Conservation (phyloP, 148 eudicot genomes). For the Fallopia convolvulus region DNA sequence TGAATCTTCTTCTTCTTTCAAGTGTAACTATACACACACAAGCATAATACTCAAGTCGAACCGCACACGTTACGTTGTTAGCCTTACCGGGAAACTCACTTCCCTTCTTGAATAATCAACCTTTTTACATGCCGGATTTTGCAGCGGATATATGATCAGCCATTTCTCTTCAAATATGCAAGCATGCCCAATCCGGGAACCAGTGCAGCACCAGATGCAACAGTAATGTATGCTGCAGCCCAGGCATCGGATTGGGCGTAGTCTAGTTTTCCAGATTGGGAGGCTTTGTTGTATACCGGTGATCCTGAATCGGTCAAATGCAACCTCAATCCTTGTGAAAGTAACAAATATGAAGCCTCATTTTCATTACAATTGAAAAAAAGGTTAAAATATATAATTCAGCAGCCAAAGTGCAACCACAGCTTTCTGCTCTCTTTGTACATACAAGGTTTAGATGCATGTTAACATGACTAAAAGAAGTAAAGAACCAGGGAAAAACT, state of each 20-base stretch:
- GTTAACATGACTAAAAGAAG: background rate
- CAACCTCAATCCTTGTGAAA: conserved; percentile 61
- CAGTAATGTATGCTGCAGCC: conserved; percentile 77
- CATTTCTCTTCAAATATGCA: conserved; percentile 62
- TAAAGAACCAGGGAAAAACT: background rate
- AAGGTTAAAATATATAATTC: background rate
- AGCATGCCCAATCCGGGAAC: conserved; percentile 81
- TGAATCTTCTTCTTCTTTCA: background rate
- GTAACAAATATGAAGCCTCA: background rate
- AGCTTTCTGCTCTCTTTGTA: background rate
- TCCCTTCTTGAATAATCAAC: background rate
- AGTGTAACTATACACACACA: background rate
- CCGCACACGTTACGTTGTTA: background rate
- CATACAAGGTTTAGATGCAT: background rate
- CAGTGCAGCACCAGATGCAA: conserved; percentile 91
- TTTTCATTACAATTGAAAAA: background rate
- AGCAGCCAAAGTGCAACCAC: background rate
- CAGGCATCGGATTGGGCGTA: conserved; percentile 72
- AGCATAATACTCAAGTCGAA: background rate
- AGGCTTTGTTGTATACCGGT: conserved; percentile 33
- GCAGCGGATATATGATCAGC: conserved; percentile 16
- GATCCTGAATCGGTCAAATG: conserved; percentile 58
- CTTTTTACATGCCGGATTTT: background rate
- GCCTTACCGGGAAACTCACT: background rate
- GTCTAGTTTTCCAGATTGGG: conserved; percentile 37